Evolutionary conservation across 352 stramenopile genomes (phyloP).

Genomic region (Lagenidium sp.): DNA sequence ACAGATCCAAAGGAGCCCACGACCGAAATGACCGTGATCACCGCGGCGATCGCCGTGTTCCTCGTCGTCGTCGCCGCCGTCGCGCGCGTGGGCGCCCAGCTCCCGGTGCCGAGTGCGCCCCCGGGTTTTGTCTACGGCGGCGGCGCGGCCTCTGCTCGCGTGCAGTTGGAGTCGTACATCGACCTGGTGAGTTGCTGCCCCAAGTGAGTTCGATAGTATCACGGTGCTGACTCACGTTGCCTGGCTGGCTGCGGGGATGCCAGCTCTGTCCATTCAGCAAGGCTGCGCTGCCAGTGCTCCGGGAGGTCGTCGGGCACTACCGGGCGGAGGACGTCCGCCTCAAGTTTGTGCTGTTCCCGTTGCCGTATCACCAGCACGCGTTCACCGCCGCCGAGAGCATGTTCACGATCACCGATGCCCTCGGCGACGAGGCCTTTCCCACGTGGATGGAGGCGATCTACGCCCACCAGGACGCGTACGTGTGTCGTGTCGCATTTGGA

Average conservation of each 20-base stretch:
- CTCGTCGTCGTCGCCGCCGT: constrained; percentile 3
- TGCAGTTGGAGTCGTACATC: constrained; percentile 79
- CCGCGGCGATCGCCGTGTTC: no score
- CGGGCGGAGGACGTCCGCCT: constrained; percentile 21
- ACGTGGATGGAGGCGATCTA: constrained; percentile 30
- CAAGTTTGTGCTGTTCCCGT: constrained; percentile 25
- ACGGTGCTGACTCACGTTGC: not conserved
- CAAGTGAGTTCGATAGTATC: no score
- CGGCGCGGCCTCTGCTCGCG: constrained; percentile 34
- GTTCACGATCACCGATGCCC: constrained; percentile 23
- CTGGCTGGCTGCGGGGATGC: not conserved
- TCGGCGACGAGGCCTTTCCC: constrained; percentile 21
- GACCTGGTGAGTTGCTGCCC: constrained; percentile 44
- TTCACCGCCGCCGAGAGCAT: constrained; percentile 22
- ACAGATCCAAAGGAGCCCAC: no score
- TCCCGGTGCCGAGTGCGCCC: constrained; percentile 46
- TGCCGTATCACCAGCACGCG: constrained; percentile 33
- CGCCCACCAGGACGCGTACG: constrained; percentile 25
- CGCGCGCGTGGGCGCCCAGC: constrained; percentile 21
- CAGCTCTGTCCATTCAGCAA: constrained; percentile 28
- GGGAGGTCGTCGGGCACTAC: constrained; percentile 19
- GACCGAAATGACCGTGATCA: no score
- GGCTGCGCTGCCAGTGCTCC: constrained; percentile 19
- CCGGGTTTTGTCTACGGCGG: constrained; percentile 52
- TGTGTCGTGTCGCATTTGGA: not conserved